Evolutionary conservation across 192 early-diverging fungal genomes (phyloP).

Genomic region (Lobosporangium transversale): DNA sequence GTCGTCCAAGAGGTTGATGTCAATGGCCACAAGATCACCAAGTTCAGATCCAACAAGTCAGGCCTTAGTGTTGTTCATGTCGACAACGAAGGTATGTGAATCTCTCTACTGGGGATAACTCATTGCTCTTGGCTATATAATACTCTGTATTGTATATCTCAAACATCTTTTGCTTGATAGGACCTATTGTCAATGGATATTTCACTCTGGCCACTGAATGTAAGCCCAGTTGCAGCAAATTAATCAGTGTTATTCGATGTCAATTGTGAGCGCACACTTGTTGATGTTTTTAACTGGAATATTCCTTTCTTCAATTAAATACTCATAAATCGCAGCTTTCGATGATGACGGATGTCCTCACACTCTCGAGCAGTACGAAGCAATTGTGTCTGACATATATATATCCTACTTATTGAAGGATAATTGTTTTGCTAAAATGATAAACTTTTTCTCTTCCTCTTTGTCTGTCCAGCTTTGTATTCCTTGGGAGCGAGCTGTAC

Average conservation of each 20-base stretch:
- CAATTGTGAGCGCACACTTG: background rate
- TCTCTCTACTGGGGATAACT: too few relatives aligned
- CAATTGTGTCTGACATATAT: background rate
- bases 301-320: background rate
- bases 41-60: conserved; percentile 58
- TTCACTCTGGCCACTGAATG: conserved; percentile 68
- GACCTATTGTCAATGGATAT: conserved; percentile 66
- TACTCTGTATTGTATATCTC: too few relatives aligned
- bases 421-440: too few relatives aligned
- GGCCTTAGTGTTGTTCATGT: conserved; percentile 64
- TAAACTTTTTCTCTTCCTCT: conserved; percentile 8
- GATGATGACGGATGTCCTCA: conserved; percentile 71
- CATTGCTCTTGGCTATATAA: too few relatives aligned
- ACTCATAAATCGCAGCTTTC: conserved; percentile 55
- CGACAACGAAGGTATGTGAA: conserved; percentile 64
- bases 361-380: conserved; percentile 66
- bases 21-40: conserved; percentile 61
- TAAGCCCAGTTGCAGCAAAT: too few relatives aligned
- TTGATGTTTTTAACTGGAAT: background rate
- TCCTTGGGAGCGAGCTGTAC: conserved; percentile 69
- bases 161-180: conserved; percentile 29
- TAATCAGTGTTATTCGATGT: background rate
- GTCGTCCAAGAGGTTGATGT: conserved; percentile 56
- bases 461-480: conserved; percentile 58
- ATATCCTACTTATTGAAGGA: background rate